phyloP scores from a whole-genome alignment of 140 eudicot species.

The Bidens hawaiensis region DNA sequence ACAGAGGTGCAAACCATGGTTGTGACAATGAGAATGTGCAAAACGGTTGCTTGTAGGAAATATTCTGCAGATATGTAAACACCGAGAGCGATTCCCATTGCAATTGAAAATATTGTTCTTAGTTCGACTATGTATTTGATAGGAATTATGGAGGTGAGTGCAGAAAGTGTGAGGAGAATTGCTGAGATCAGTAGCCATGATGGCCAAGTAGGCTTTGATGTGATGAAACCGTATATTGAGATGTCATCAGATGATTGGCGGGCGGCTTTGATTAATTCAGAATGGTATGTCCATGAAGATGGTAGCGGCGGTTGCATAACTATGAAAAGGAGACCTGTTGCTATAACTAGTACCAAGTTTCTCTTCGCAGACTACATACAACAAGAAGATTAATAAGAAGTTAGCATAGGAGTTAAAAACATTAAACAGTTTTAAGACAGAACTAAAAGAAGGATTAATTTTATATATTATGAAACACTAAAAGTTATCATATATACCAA shows the following conservation, averaged over 20 bases:
- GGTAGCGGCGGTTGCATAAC: slow-evolving; percentile 91
- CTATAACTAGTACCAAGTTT: slow-evolving; percentile 73
- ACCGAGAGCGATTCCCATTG: slow-evolving; percentile 88
- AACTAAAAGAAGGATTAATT: background rate
- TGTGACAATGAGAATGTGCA: slow-evolving; percentile 70
- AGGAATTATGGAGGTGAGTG: slow-evolving; percentile 88
- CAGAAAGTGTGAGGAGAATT: slow-evolving; percentile 79
- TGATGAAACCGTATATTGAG: slow-evolving; percentile 85
- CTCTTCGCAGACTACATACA: slow-evolving; percentile 80
- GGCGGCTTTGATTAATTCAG: slow-evolving; percentile 79
- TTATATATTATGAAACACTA: background rate
- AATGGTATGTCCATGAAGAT: slow-evolving; percentile 85
- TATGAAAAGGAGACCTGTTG: slow-evolving; percentile 74
- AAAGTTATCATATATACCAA: background rate
- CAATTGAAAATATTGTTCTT: slow-evolving; percentile 61
- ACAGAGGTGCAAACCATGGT: slow-evolving; percentile 88
- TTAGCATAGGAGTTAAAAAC: background rate
- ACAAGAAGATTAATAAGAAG: background rate
- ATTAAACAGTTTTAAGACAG: background rate
- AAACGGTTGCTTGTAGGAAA: slow-evolving; percentile 74
- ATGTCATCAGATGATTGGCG: slow-evolving; percentile 87
- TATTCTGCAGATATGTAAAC: slow-evolving; percentile 84
- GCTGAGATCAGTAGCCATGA: slow-evolving; percentile 91
- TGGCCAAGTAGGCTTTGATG: slow-evolving; percentile 97
- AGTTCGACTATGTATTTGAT: slow-evolving; percentile 81